These are phyloP conservation scores for Erodium moschatum DNA, from an alignment of 441 rosid genomes.

Conservation along the genomic window DNA sequence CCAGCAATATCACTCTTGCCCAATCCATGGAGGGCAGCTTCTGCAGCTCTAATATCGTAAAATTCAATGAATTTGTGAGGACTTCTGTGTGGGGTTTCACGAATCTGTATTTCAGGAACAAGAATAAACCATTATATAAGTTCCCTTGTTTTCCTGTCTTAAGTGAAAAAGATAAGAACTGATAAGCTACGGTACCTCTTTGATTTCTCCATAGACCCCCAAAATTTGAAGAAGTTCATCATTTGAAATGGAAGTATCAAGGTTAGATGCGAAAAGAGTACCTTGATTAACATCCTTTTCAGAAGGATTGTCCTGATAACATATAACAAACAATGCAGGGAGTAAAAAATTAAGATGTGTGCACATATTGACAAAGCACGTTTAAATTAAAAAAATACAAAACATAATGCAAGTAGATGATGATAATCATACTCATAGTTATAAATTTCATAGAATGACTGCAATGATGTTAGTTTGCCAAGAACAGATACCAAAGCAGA, in stretches of 20 bases:
- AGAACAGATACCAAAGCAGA: slow-evolving; percentile 4
- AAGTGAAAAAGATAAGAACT: slow-evolving; percentile 5
- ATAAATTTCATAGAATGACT: slow-evolving; percentile 7
- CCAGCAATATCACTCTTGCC: slow-evolving; percentile 39
- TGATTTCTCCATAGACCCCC: slow-evolving; percentile 45
- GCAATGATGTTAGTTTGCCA: background rate
- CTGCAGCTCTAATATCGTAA: slow-evolving; percentile 58
- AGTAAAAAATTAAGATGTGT: slow-evolving; percentile 10
- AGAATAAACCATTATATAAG: slow-evolving; percentile 11
- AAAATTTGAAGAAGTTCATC: slow-evolving; percentile 44
- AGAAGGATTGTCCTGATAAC: slow-evolving; percentile 43
- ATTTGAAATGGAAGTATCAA: slow-evolving; percentile 46
- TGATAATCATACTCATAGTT: slow-evolving; percentile 4
- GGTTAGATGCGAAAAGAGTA: slow-evolving; percentile 36
- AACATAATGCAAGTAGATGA: slow-evolving; percentile 10
- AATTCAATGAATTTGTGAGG: slow-evolving; percentile 43
- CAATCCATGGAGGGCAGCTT: slow-evolving; percentile 39
- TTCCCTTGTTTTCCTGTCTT: background rate
- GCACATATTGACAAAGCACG: slow-evolving; percentile 2
- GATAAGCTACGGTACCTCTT: slow-evolving; percentile 34
- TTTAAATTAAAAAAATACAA: background rate
- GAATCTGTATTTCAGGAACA: slow-evolving; percentile 32
- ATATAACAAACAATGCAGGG: slow-evolving; percentile 11
- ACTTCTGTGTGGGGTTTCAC: slow-evolving; percentile 37
- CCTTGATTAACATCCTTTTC: slow-evolving; percentile 49